These are phyloP conservation scores for Diaporthe eres DNA, from an alignment of 2,329 filamentous ascomycete genomes.

Conservation along the genomic window DNA sequence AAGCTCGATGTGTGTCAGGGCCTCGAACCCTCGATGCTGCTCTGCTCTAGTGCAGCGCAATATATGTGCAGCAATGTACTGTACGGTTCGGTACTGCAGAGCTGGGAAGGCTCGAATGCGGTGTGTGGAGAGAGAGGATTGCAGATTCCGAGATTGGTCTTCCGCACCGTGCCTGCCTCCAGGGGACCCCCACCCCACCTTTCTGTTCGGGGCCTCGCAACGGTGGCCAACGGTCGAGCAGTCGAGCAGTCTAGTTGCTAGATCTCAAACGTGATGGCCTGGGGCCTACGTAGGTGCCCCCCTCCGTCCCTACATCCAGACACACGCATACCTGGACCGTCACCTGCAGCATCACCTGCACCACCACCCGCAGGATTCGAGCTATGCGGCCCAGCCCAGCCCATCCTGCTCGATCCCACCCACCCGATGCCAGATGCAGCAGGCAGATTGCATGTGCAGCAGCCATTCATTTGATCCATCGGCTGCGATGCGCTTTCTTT, in stretches of 20 bases:
- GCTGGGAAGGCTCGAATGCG: constrained; percentile 3
- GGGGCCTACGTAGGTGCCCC: not conserved
- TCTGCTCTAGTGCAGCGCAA: not conserved
- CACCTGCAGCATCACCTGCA: constrained; percentile 17
- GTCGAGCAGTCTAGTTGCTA: not conserved
- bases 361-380: constrained; percentile 15
- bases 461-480: constrained; percentile 20
- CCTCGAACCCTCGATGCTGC: not conserved
- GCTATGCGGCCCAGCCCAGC: not conserved
- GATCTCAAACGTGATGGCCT: not conserved
- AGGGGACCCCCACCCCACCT: constrained; percentile 1
- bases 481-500: not conserved
- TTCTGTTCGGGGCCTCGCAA: constrained; percentile 2
- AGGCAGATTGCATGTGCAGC: constrained; percentile 5
- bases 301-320: not conserved
- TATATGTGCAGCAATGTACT: not conserved
- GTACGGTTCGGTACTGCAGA: not conserved
- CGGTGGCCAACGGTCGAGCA: constrained; percentile 15
- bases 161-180: not conserved
- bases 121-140: not conserved
- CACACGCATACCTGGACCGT: not conserved
- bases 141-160: constrained; percentile 28
- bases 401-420: constrained; percentile 7
- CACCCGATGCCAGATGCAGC: constrained; percentile 16
- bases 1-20: not conserved